phyloP scores from a whole-genome alignment of 129 eudicot genomes.

The Kitagawia praeruptora region DNA sequence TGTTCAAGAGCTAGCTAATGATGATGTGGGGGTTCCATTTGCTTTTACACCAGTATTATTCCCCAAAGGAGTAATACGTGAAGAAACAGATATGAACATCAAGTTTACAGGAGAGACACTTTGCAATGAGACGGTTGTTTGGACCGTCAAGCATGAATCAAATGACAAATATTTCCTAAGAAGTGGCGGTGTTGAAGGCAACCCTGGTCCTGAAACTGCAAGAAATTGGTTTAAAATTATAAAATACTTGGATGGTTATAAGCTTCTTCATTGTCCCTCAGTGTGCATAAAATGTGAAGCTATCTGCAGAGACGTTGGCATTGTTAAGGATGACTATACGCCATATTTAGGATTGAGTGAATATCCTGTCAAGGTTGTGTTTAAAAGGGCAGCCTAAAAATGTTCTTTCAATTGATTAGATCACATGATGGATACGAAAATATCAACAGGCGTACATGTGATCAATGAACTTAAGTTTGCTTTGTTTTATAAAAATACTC shows the following conservation, averaged over 20 bases:
- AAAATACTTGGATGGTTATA: not conserved
- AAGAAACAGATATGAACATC: not conserved
- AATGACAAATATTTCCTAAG: too few relatives aligned
- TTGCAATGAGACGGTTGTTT: not conserved
- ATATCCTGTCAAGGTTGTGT: not conserved
- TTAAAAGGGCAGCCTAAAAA: not conserved
- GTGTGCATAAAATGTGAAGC: not conserved
- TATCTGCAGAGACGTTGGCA: not conserved
- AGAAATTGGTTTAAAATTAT: not conserved
- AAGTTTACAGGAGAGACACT: not conserved
- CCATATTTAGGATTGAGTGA: not conserved
- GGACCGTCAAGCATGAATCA: not conserved
- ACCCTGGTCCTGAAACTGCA: not conserved
- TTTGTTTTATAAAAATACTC: not conserved
- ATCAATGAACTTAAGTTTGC: not conserved
- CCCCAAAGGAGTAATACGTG: not conserved
- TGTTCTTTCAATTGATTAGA: not conserved
- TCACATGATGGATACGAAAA: not conserved
- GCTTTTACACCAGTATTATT: not conserved
- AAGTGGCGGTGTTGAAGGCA: not conserved
- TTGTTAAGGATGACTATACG: not conserved
- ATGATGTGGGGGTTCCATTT: not conserved
- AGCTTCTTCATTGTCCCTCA: not conserved
- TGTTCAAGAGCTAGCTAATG: not conserved
- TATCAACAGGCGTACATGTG: too few relatives aligned